Base-by-base conservation (phyloP, 2,329 filamentous ascomycete species). In the Colletotrichum sp. region DNA sequence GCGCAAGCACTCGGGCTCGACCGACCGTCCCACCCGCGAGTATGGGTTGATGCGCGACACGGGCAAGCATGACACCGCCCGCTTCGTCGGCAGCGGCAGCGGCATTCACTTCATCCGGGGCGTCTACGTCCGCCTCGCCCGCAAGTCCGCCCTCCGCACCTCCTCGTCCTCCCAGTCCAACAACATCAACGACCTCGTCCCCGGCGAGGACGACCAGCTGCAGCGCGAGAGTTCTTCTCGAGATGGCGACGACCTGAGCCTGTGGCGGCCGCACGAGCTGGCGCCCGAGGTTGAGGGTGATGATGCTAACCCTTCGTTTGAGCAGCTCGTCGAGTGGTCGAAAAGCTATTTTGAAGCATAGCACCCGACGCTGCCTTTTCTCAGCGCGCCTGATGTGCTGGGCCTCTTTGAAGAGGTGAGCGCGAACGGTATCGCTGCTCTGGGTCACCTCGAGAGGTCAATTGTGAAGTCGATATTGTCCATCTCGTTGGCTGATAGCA, bases 51-150 rank as follows among this genome's bases (percentile, higher is more conserved):
- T 91, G 89, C 86, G 90, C 74, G 87, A 88, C 77, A 83, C 85
- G 32, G 85, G 84, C 18, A 85, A 85, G 32, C 84, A 86, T 34
- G 87, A 85, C 26, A 86, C 86, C 5, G 87, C 89, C 16, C 89
- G 87, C 1, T 92, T 92, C 71, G 86, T 92, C 6, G 90, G 90
- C 6, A 91, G 89, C 67, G 88, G 88, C 18, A 91, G 90, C 75
- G 90, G 90, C 2, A 91, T 92, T n/a, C 87, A 91, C 78, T 92
- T 92, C 78, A 89, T 92, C 38, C 86, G 89, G 8, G 87, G 88
- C 24, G 90, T 92, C 3, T 90, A 90, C 57, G 82, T 87, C 36
- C 86, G 88, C 1, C 84, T 92, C 34, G 82, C 86, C 4, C 83
- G 78, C 38, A 77, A 77, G 36, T 79, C 78, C 6, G 76, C 76